These are phyloP conservation scores for Podaxis rugospora DNA, from an alignment of 768 basidiomycete genomes.

Conservation along the genomic window DNA sequence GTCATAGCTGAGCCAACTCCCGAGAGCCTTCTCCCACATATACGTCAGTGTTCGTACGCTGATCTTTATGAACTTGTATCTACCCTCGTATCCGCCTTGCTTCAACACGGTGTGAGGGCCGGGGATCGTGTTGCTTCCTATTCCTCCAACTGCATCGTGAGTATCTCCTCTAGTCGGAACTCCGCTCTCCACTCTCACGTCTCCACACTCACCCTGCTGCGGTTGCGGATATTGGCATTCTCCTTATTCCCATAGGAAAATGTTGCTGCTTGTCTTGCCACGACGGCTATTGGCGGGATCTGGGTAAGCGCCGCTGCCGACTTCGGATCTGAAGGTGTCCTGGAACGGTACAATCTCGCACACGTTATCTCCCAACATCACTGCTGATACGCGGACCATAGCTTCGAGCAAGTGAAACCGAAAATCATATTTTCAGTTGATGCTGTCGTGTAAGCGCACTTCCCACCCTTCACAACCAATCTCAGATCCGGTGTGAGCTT, in stretches of 20 bases:
- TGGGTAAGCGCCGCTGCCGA: conserved; percentile 83
- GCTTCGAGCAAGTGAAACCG: conserved; percentile 77
- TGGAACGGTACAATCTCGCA: conserved; percentile 52
- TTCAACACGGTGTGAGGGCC: conserved; percentile 45
- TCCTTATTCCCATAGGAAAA: conserved; percentile 46
- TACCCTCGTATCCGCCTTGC: conserved; percentile 53
- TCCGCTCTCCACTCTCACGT: conserved; percentile 9
- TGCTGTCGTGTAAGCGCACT: conserved; percentile 53
- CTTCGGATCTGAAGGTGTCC: conserved; percentile 74
- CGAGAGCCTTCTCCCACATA: conserved; percentile 35
- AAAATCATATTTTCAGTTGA: conserved; percentile 71
- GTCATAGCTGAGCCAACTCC: conserved; percentile 58
- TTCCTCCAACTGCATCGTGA: conserved; percentile 73
- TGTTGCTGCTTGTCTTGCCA: conserved; percentile 61
- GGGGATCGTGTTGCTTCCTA: conserved; percentile 78
- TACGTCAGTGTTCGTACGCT: conserved; percentile 48
- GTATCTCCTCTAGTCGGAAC: conserved; percentile 20
- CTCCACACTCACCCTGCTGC: conserved; percentile 11
- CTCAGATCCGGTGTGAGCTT: conserved; percentile 7
- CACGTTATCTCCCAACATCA: conserved; percentile 5
- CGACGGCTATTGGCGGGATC: conserved; percentile 70
- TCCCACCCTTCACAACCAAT: conserved; percentile 8
- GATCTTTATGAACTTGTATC: conserved; percentile 55
- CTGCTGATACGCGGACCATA: background rate
- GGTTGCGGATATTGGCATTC: background rate